A percentile compares a stretch with the other conserved stretches of the same genome.
Evolutionary conservation across 495 filamentous ascomycete species (phyloP).

Genomic region (Podospora tetraspora): DNA sequence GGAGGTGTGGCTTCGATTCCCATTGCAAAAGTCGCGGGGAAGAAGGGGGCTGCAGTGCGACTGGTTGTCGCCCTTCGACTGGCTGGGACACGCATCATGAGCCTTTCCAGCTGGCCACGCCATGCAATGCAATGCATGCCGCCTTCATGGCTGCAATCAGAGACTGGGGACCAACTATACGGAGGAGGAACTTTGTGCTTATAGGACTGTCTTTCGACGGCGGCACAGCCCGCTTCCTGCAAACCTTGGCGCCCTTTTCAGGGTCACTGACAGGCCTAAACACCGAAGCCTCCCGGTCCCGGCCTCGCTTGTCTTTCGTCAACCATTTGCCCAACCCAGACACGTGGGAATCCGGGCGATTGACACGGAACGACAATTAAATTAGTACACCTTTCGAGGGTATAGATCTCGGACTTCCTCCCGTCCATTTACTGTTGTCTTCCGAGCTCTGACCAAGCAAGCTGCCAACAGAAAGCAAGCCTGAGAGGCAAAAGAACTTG

Average conservation of each 20-base stretch:
- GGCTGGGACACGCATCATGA: background rate
- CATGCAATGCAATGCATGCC: background rate
- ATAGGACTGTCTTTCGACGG: background rate
- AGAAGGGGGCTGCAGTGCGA: background rate
- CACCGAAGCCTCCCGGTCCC: background rate
- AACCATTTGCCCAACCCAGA: background rate
- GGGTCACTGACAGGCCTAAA: background rate
- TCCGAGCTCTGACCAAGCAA: background rate
- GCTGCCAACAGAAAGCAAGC: background rate
- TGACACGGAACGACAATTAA: background rate
- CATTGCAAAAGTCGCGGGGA: background rate
- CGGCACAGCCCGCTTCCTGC: background rate
- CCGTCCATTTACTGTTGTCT: background rate
- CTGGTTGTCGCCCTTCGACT: background rate
- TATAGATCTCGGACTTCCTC: background rate
- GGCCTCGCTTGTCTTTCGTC: background rate
- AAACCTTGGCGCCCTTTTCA: background rate
- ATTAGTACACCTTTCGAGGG: background rate
- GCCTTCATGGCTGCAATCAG: background rate
- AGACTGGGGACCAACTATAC: too few species aligned
- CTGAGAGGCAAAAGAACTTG: background rate
- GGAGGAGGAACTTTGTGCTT: background rate
- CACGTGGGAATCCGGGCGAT: background rate
- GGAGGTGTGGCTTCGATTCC: background rate
- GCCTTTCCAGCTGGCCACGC: background rate